Evolutionary conservation across 495 filamentous ascomycete genomes (phyloP).

Genomic region (Xylaria cubensis): DNA sequence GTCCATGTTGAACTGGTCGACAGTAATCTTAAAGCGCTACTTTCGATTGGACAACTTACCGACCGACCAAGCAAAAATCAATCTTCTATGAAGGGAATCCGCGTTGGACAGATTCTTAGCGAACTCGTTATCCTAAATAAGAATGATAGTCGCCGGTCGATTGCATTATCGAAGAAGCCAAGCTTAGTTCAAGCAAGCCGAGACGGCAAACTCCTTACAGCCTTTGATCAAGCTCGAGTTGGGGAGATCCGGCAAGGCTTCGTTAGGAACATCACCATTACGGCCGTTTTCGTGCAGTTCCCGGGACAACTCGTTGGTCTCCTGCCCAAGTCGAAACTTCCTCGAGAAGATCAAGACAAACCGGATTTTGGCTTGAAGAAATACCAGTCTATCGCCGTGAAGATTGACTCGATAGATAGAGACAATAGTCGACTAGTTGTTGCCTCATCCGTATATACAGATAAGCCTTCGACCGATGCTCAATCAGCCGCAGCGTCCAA

Average conservation of each 20-base stretch:
- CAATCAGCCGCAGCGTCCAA: conserved; percentile 33
- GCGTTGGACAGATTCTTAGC: conserved; percentile 78
- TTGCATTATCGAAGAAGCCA: conserved; percentile 79
- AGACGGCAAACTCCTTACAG: conserved; percentile 66
- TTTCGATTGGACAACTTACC: conserved; percentile 78
- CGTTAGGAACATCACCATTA: conserved; percentile 79
- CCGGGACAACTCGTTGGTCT: conserved; percentile 77
- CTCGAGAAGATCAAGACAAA: conserved; percentile 67
- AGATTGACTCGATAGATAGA: conserved; percentile 71
- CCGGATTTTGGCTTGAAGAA: conserved; percentile 77
- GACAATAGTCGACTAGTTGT: conserved; percentile 50
- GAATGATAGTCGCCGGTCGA: conserved; percentile 70
- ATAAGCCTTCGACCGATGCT: conserved; percentile 36
- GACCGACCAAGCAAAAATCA: conserved; percentile 79
- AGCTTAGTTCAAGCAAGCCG: conserved; percentile 78
- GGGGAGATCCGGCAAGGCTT: conserved; percentile 78
- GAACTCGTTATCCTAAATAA: conserved; percentile 88
- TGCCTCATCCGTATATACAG: conserved; percentile 39
- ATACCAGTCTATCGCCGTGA: conserved; percentile 72
- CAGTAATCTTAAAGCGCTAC: conserved; percentile 72
- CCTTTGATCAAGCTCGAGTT: conserved; percentile 72
- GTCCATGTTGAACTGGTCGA: conserved; percentile 77
- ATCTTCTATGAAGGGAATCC: conserved; percentile 76
- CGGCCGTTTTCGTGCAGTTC: conserved; percentile 83
- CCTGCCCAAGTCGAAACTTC: conserved; percentile 75